Evolutionary conservation across 2,329 filamentous ascomycete species (phyloP).

Genomic region (Fusarium sp.): DNA sequence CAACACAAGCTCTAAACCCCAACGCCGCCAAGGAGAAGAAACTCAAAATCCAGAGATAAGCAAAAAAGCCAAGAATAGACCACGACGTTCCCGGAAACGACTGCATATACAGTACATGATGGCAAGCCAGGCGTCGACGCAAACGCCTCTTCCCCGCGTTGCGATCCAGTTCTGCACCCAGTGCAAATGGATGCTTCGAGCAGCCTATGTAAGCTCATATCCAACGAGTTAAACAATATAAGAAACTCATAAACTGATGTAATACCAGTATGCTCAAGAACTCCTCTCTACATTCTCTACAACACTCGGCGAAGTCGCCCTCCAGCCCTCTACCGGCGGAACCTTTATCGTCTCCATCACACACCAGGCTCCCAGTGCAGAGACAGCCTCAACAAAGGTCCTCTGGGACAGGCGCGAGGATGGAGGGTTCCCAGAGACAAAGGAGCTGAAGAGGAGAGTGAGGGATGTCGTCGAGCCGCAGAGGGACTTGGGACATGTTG

Average conservation of each 20-base stretch:
- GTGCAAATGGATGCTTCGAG: conserved; percentile 90
- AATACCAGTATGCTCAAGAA: conserved; percentile 84
- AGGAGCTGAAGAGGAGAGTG: conserved; percentile 85
- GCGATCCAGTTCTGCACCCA: conserved; percentile 94
- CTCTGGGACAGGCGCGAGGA: conserved; percentile 91
- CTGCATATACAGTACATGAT: conserved; percentile 12
- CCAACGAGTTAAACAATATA: too few species aligned
- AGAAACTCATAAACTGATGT: too few species aligned
- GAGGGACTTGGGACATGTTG: conserved; percentile 83
- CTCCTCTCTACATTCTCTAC: conserved; percentile 91
- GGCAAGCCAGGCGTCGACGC: conserved; percentile 21
- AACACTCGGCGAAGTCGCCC: conserved; percentile 83
- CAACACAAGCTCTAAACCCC: conserved; percentile 7
- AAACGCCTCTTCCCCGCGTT: conserved; percentile 67
- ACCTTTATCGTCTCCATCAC: conserved; percentile 78
- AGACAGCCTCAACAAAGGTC: conserved; percentile 53
- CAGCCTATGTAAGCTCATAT: conserved; percentile 74
- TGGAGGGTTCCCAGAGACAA: conserved; percentile 93
- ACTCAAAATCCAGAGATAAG: conserved; percentile 11
- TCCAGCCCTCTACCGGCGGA: conserved; percentile 86
- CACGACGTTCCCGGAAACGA: conserved; percentile 27
- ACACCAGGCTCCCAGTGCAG: conserved; percentile 45
- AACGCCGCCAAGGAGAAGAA: conserved; percentile 8
- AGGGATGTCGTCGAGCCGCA: conserved; percentile 83
- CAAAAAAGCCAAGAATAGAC: conserved; percentile 6